These are phyloP conservation scores for Hypoxylon sp. DNA, from an alignment of 2,329 filamentous ascomycete genomes.

Conservation along the genomic window DNA sequence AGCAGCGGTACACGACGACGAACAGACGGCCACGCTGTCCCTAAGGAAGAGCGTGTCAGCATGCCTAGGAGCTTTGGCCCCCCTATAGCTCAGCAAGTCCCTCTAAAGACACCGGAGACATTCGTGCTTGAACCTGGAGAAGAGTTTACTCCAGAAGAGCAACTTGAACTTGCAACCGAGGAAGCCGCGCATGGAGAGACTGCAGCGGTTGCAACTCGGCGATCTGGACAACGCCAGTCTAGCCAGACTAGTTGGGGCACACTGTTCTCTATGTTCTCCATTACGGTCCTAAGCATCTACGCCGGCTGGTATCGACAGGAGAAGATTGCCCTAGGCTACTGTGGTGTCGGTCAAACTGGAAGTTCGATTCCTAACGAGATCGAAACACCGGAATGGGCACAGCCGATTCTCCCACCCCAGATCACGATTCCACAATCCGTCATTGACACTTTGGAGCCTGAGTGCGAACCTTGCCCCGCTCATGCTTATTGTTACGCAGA, in stretches of 20 bases:
- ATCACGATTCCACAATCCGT: conserved; percentile 81
- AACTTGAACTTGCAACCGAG: conserved; percentile 83
- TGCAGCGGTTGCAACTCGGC: conserved; percentile 59
- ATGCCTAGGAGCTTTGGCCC: conserved; percentile 73
- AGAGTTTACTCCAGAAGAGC: conserved; percentile 94
- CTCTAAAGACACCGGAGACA: conserved; percentile 55
- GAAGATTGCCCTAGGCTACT: conserved; percentile 96
- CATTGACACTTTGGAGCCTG: conserved; percentile 77
- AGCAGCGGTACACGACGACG: conserved; percentile 62
- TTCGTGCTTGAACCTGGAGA: conserved; percentile 78
- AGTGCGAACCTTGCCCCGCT: conserved; percentile 90
- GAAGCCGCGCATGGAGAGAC: conserved; percentile 70
- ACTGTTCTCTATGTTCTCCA: conserved; percentile 78
- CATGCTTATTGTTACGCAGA: conserved; percentile 91
- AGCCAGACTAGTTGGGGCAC: conserved; percentile 67
- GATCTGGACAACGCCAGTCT: conserved; percentile 52
- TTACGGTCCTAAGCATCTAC: conserved; percentile 80
- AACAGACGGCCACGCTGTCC: conserved; percentile 62
- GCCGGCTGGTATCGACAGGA: conserved; percentile 91
- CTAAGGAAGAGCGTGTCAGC: conserved; percentile 68
- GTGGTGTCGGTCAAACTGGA: conserved; percentile 81
- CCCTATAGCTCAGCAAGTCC: conserved; percentile 61
- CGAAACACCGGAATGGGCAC: conserved; percentile 61
- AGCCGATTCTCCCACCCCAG: conserved; percentile 61
- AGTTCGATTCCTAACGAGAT: conserved; percentile 64